Evolutionary conservation across 371 early-diverging fungal genomes (phyloP).

Genomic region (Parasitella parasitica): DNA sequence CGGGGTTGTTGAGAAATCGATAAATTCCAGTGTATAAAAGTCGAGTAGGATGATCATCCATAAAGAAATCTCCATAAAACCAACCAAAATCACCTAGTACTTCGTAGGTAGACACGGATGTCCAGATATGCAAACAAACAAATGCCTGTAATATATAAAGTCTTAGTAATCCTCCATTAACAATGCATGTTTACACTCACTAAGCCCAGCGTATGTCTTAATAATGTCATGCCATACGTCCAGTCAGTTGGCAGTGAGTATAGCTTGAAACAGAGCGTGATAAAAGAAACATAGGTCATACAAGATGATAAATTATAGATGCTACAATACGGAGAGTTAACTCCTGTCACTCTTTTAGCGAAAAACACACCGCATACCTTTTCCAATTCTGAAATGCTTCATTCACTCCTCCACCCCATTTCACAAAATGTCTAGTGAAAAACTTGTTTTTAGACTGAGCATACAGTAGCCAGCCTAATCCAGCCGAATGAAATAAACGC

Average conservation of each 20-base stretch:
- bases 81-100: constrained; percentile 94
- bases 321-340: constrained; percentile 19
- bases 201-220: constrained; percentile 76
- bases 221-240: constrained; percentile 70
- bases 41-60: constrained; percentile 63
- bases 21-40: constrained; percentile 85
- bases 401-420: constrained; percentile 72
- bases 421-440: constrained; percentile 84
- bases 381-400: constrained; percentile 90
- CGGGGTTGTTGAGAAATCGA: constrained; percentile 81
- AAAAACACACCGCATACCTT: constrained; percentile 29
- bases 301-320: constrained; percentile 81
- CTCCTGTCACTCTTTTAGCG: background rate
- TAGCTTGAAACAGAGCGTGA: constrained; percentile 68
- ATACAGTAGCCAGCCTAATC: constrained; percentile 69
- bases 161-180: background rate
- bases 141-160: constrained; percentile 37
- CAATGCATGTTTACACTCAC: constrained; percentile 5
- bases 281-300: constrained; percentile 88
- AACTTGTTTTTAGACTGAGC: constrained; percentile 73
- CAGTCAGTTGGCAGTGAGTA: constrained; percentile 72
- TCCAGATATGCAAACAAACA: constrained; percentile 86
- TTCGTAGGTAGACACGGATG: constrained; percentile 84
- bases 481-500: constrained; percentile 77
- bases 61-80: constrained; percentile 87